Base-by-base conservation (phyloP, 306 rosid species). In the Lathyrus sativus region DNA sequence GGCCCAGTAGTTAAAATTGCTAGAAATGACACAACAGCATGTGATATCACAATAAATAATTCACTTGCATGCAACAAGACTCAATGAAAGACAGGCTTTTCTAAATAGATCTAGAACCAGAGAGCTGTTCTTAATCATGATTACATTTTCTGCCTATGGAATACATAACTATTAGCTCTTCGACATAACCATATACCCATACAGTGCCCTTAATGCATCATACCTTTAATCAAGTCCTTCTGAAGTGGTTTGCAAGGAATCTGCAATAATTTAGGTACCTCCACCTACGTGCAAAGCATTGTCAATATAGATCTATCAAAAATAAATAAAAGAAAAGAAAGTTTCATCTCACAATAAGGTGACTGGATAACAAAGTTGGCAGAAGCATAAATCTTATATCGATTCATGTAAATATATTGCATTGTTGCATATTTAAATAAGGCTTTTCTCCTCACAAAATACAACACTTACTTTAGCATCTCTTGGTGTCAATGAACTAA, bases 191-290 rank as follows among this genome's bases (percentile, higher is more conserved):
- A 77, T 29, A 84, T 65, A 72, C 12, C 14, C 5, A 53, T 71
- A 68, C 44, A 46, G 13, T 38, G 77, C 11, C 64, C 70, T 70
- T 17, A 58, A 46, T 62, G 61, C 70, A 69, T 50, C 80, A 70
- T 82, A 87, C 98, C 98, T 87, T 74, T 79, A 62, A 31, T 48
- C 4, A 48, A 59, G 75, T 76, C 79, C 78, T 74, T 83, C 76
- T 69, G 73, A 39, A 67, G 31, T 13, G 65, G 64, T 78, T 86
- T 89, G 70, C 63, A 56, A 31, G 83, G 71, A 54, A 74, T 43
- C 15, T 54, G 79, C 2, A 81, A 61, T 11, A 85, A 58, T 64
- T 75, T 90, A 50, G 82, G 55, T 43, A 26, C 74, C 74, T 66
- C 85, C 59, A 66, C 86, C 92, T 83, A 48, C 51, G 45, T 67